A percentile compares a stretch with the other conserved stretches of the same genome.
phyloP scores from a whole-genome alignment of 2,329 filamentous ascomycete species.

The Stagonosporopsis chrysanthemi region DNA sequence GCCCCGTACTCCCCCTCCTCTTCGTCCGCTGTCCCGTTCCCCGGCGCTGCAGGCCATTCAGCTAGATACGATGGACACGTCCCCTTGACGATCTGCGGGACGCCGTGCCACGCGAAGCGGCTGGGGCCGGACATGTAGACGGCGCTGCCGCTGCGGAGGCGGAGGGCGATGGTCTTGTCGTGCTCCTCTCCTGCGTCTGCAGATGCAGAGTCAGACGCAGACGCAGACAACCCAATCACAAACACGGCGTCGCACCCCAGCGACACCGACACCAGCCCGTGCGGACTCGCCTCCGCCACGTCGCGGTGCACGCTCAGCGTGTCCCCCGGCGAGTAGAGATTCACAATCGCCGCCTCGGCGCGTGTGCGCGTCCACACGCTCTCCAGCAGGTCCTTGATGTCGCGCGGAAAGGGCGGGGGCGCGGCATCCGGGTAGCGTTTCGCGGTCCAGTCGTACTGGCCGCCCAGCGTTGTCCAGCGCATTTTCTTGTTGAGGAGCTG shows the following conservation, averaged over 20 bases:
- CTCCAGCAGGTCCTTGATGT: conserved; percentile 73
- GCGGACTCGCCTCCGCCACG: conserved; percentile 83
- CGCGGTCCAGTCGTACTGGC: conserved; percentile 94
- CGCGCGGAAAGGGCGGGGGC: conserved; percentile 76
- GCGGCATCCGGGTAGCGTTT: conserved; percentile 76
- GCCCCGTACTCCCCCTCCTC: conserved; percentile 62
- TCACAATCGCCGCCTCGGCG: conserved; percentile 90
- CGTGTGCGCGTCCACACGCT: conserved; percentile 77
- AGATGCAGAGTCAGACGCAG: no score
- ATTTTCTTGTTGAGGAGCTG: conserved; percentile 80
- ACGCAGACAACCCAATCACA: conserved; percentile 71
- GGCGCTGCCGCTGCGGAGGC: conserved; percentile 81
- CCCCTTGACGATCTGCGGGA: conserved; percentile 80
- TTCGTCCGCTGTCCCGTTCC: not conserved
- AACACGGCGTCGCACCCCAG: conserved; percentile 92
- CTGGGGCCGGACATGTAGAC: conserved; percentile 86
- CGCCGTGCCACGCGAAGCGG: conserved; percentile 93
- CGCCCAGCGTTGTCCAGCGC: conserved; percentile 93
- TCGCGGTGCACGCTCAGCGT: conserved; percentile 93
- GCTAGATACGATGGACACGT: conserved; percentile 80
- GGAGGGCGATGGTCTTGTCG: conserved; percentile 32
- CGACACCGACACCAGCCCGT: conserved; percentile 82
- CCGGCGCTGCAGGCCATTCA: conserved; percentile 70
- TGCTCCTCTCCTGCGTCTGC: conserved; percentile 41
- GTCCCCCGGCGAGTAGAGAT: conserved; percentile 89